phyloP scores from a whole-genome alignment of 148 eudicot genomes.

The Camellia lanceoleosa region DNA sequence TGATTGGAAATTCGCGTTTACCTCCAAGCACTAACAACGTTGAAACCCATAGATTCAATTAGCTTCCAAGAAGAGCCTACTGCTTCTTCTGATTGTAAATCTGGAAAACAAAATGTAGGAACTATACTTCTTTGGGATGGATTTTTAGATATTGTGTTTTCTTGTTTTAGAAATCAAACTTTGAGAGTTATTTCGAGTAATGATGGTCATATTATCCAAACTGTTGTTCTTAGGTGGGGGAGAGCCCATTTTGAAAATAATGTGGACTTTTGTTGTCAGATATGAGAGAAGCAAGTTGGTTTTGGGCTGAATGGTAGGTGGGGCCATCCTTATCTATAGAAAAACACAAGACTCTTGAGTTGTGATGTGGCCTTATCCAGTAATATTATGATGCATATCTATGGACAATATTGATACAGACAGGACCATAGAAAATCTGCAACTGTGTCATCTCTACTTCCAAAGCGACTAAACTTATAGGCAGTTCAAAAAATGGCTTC shows the following conservation, averaged over 20 bases:
- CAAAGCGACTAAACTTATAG: not conserved
- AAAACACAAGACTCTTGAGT: constrained; percentile 6
- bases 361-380: constrained; percentile 40
- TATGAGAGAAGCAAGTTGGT: not conserved
- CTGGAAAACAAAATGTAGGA: not conserved
- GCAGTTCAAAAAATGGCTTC: constrained; percentile 37
- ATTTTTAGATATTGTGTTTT: not conserved
- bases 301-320: not conserved
- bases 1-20: not conserved
- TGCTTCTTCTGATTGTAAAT: not conserved
- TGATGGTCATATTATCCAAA: not conserved
- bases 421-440: constrained; percentile 5
- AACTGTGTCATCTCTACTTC: not conserved
- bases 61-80: not conserved
- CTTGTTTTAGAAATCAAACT: not conserved
- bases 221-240: not conserved
- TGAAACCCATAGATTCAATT: not conserved
- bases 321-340: constrained; percentile 45
- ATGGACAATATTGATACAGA: constrained; percentile 9
- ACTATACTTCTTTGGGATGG: not conserved
- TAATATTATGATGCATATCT: not conserved
- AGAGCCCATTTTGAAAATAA: not conserved
- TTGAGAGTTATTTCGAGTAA: not conserved
- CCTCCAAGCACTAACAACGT: not conserved
- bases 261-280: not conserved